Conservation (phyloP, 139 green algal genomes). For the Zygnema circumcarinatum region DNA sequence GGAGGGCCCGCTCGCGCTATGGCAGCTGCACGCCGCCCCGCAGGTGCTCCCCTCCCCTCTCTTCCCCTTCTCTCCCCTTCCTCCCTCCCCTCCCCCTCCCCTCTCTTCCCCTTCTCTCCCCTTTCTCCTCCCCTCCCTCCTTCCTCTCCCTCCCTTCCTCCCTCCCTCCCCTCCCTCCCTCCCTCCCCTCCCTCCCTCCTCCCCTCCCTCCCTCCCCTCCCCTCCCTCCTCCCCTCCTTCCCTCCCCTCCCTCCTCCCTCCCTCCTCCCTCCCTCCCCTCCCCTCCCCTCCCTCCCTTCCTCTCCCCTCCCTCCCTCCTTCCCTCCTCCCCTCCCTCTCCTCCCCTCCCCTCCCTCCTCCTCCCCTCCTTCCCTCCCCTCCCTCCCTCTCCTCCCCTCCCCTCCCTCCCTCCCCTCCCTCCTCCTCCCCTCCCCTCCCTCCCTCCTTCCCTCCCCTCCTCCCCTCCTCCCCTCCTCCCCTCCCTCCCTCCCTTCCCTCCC, state of each 20-base stretch:
- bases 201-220: too few relatives aligned
- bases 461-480: background rate
- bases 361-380: background rate
- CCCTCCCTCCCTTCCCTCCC: background rate
- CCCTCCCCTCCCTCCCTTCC: too few relatives aligned
- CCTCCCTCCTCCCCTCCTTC: too few relatives aligned
- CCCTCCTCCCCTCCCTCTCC: background rate
- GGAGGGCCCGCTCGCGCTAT: background rate
- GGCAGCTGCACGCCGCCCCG: background rate
- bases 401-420: background rate
- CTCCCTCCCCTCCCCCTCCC: background rate
- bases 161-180: too few relatives aligned
- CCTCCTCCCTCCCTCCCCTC: too few relatives aligned
- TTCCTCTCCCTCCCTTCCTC: too few relatives aligned
- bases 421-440: background rate
- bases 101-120: background rate
- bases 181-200: too few relatives aligned
- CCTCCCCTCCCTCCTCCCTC: too few relatives aligned
- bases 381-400: background rate
- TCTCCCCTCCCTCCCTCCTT: too few relatives aligned
- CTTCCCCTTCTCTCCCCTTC: background rate
- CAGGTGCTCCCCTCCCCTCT: background rate
- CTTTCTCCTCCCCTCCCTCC: background rate
- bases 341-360: background rate
- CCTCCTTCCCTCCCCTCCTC: background rate